Evolutionary conservation across 345 rosid genomes (phyloP).

Genomic region (Salix udensis): DNA sequence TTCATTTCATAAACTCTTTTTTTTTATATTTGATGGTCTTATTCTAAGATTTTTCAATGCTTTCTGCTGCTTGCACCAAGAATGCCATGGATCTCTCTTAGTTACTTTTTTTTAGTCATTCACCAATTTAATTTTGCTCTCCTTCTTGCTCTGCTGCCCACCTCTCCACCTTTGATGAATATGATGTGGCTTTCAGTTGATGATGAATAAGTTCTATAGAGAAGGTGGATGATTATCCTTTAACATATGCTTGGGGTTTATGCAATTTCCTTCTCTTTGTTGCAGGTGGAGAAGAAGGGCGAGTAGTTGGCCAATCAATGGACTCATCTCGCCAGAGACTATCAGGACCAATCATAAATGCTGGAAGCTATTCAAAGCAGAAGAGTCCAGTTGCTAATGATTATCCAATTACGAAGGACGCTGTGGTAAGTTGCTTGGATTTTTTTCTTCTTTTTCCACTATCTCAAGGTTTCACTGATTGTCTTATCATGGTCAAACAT

Average conservation of each 20-base stretch:
- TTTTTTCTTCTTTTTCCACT: background rate
- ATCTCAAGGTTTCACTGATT: background rate
- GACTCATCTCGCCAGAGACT: constrained; percentile 68
- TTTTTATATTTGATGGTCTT: background rate
- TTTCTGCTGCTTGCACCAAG: background rate
- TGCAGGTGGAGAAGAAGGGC: constrained; percentile 48
- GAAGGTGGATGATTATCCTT: background rate
- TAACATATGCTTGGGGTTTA: background rate
- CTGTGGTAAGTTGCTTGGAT: constrained; percentile 41
- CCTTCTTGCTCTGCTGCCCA: background rate
- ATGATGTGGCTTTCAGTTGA: background rate
- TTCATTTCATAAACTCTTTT: no score
- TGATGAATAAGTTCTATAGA: background rate
- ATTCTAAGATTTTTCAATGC: background rate
- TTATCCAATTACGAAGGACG: constrained; percentile 44
- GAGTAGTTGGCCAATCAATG: constrained; percentile 45
- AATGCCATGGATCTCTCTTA: no score
- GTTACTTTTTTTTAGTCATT: background rate
- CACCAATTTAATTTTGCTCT: background rate
- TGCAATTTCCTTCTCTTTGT: background rate
- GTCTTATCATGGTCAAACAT: background rate
- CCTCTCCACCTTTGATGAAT: background rate
- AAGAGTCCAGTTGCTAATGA: constrained; percentile 57
- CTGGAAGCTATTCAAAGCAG: constrained; percentile 63
- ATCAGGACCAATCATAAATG: constrained; percentile 56